Conservation (phyloP, 78 protist genomes). For the Dictyostelium firmibasis region DNA sequence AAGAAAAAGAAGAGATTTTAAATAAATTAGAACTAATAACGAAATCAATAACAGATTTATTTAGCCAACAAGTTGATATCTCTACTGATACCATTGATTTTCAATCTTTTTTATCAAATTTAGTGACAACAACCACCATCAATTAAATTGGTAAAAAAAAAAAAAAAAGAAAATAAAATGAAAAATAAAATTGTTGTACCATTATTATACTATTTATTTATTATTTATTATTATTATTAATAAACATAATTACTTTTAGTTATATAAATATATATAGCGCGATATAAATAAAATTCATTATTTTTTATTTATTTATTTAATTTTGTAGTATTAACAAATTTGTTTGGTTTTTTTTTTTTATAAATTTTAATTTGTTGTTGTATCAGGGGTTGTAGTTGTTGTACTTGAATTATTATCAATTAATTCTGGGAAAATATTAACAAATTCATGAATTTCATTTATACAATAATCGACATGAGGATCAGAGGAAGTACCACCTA, state of each 20-base stretch:
- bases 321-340: too few relatives aligned
- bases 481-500: constrained; percentile 20
- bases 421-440: constrained; percentile 42
- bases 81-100: background rate
- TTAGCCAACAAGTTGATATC: background rate
- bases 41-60: background rate
- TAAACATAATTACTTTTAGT: too few relatives aligned
- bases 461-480: constrained; percentile 48
- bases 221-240: too few relatives aligned
- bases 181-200: background rate
- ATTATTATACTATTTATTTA: background rate
- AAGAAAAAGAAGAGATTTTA: background rate
- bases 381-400: background rate
- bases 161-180: background rate
- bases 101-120: background rate
- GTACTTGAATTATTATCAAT: background rate
- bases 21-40: background rate
- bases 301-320: background rate
- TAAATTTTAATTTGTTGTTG: background rate
- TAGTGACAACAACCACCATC: background rate
- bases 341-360: too few relatives aligned
- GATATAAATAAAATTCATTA: background rate
- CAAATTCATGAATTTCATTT: constrained; percentile 48
- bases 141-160: background rate
- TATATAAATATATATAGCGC: background rate